Base-by-base conservation (phyloP, 176 grass and related monocot genomes). In the Oryza rufipogon region DNA sequence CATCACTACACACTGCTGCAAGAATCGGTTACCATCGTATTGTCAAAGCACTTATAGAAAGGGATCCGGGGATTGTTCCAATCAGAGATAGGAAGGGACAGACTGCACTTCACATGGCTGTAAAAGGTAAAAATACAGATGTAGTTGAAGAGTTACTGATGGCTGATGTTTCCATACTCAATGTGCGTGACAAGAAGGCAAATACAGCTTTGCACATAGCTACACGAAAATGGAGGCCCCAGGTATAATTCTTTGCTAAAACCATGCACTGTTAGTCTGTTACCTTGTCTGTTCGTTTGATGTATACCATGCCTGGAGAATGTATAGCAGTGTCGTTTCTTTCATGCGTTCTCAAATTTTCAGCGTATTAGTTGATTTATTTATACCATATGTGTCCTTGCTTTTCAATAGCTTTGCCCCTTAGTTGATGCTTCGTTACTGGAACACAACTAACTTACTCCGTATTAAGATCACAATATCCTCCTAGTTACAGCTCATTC, bases 81-180 rank as follows among this genome's bases (percentile, higher is more conserved):
- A 90, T 99, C 76, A 96, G 72, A 74, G 96, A 99, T 83, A 99
- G 70, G 83, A 99, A 99, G 71, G 96, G 96, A 17, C 96, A 99
- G 74, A 99, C 91, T 79, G 96, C 96, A 51, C 93, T 99, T 72
- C 96, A 99, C 91, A 99, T 99, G 96, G 96, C 96, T 64, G 96
- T 99, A 17, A 99, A 99, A 77, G 96, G 96, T 64, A 93, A 89
- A 68, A 99, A 92, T 81, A 89, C 90, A 84, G 91, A 99, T 81
- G 96, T 94, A 30, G 96, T 99, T 30, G 93, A 96, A 81, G 96
- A 94, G 64, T 73, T 99, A 81, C 86, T 99, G 32, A 73, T 89
- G 75, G 87, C 91, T 89, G 96, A 99, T 86, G 66, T 81, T 70
- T 96, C 93, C 67, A 96, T 94, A 68, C 88, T 99, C 70, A 99